Evolutionary conservation across 202 grass and related monocot genomes (phyloP).

Genomic region (Schoenoplectus tabernaemontani): DNA sequence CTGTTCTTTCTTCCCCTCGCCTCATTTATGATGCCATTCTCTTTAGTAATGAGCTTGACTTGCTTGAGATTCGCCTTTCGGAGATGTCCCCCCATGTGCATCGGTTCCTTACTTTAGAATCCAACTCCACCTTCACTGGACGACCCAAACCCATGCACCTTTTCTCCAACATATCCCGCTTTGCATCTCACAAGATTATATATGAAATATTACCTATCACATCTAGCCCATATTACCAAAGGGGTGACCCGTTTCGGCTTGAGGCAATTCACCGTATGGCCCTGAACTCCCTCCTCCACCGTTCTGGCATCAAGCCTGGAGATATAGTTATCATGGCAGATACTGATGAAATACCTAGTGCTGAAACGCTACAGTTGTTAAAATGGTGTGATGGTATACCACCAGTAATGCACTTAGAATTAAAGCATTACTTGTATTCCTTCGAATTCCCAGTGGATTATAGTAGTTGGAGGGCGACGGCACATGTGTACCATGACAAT

Average conservation of each 20-base stretch:
- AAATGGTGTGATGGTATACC: slow-evolving; percentile 94
- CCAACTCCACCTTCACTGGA: slow-evolving; percentile 89
- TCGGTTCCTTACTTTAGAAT: slow-evolving; percentile 75
- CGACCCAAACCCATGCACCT: slow-evolving; percentile 53
- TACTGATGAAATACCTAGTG: slow-evolving; percentile 80
- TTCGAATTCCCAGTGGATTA: slow-evolving; percentile 83
- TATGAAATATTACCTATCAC: slow-evolving; percentile 48
- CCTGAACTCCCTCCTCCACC: slow-evolving; percentile 51
- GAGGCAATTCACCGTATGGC: slow-evolving; percentile 63
- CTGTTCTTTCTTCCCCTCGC: slow-evolving; percentile 47
- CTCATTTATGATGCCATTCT: slow-evolving; percentile 72
- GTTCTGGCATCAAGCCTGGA: slow-evolving; percentile 64
- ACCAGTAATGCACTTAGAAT: slow-evolving; percentile 81
- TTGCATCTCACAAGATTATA: slow-evolving; percentile 60
- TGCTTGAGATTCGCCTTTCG: slow-evolving; percentile 76
- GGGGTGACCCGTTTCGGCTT: slow-evolving; percentile 46
- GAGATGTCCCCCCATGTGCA: slow-evolving; percentile 72
- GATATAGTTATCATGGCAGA: slow-evolving; percentile 95
- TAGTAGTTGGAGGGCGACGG: slow-evolving; percentile 68
- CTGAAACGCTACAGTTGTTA: slow-evolving; percentile 62
- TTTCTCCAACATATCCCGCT: slow-evolving; percentile 39
- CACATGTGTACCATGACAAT: slow-evolving; percentile 48
- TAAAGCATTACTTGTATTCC: slow-evolving; percentile 88
- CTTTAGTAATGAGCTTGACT: slow-evolving; percentile 84
- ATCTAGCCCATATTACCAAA: slow-evolving; percentile 18